Percentiles rank a stretch among this genome's conserved stretches.
Conservation (phyloP, 768 basidiomycete genomes). For the Leccinum variicolor region DNA sequence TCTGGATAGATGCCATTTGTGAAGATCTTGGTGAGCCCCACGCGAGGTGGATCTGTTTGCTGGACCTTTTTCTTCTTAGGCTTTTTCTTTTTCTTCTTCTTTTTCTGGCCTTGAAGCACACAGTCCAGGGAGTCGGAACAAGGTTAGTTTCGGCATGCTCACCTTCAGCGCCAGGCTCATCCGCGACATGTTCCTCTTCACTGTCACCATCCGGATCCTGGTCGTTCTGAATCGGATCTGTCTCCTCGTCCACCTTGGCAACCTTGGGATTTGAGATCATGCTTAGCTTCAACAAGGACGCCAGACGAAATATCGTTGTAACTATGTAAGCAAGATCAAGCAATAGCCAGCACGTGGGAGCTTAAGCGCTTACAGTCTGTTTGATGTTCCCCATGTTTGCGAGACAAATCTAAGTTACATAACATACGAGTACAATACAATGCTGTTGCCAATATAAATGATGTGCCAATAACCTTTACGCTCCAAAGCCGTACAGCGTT, state of each 20-base stretch:
- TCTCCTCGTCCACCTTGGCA: constrained; percentile 14
- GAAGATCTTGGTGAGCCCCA: constrained; percentile 88
- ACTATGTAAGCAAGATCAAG: neutral
- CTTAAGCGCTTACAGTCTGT: neutral
- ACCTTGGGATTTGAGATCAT: constrained; percentile 21
- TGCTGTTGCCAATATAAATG: neutral
- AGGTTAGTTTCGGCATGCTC: constrained; percentile 7
- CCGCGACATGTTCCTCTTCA: constrained; percentile 31
- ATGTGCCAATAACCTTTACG: constrained; percentile 29
- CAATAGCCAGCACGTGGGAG: neutral
- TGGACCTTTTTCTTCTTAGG: constrained; percentile 77
- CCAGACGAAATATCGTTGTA: too few relatives aligned
- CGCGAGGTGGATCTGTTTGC: constrained; percentile 90
- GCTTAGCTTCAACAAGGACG: neutral
- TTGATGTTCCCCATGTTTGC: neutral
- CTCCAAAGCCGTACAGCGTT: constrained; percentile 80
- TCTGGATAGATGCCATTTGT: constrained; percentile 84
- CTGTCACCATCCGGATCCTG: constrained; percentile 29
- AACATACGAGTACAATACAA: constrained; percentile 8
- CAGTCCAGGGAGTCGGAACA: neutral
- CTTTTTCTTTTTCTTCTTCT: constrained; percentile 95
- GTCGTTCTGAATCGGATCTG: constrained; percentile 11
- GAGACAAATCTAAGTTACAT: neutral
- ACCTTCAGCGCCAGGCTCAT: constrained; percentile 27
- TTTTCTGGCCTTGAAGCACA: constrained; percentile 51